Percentiles rank a stretch among this genome's conserved stretches.
Conservation (phyloP, 1,284 basidiomycete genomes). For the Ustilago sp. region DNA sequence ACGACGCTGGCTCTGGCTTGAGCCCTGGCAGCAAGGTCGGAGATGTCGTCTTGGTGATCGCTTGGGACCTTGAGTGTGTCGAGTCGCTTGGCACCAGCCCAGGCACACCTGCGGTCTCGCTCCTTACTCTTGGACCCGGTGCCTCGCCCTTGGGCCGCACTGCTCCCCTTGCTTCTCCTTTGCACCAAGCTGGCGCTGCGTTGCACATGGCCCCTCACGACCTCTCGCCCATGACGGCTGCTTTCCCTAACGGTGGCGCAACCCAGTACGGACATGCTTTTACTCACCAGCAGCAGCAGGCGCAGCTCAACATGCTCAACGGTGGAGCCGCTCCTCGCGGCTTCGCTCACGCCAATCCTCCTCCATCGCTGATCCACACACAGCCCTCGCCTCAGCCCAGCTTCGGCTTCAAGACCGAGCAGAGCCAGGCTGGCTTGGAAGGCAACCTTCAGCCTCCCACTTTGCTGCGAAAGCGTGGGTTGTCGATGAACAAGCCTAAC, state of each 20-base stretch:
- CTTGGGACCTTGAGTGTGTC: conserved; percentile 70
- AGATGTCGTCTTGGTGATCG: conserved; percentile 70
- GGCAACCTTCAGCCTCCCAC: conserved; percentile 43
- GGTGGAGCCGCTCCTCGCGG: conserved; percentile 19
- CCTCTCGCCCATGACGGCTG: conserved; percentile 41
- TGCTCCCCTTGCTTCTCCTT: conserved; percentile 42
- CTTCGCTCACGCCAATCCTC: conserved; percentile 23
- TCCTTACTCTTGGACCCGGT: conserved; percentile 44
- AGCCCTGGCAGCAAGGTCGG: conserved; percentile 68
- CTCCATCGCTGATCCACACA: conserved; percentile 55
- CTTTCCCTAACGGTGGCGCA: conserved; percentile 22
- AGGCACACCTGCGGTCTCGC: conserved; percentile 61
- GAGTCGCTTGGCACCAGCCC: conserved; percentile 60
- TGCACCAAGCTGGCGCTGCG: conserved; percentile 27
- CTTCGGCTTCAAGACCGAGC: conserved; percentile 28
- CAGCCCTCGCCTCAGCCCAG: conserved; percentile 53
- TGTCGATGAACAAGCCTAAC: conserved; percentile 61
- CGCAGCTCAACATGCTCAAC: conserved; percentile 35
- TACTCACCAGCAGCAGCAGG: conserved; percentile 31
- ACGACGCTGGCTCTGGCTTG: conserved; percentile 30
- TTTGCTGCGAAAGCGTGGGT: conserved; percentile 60
- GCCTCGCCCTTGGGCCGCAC: conserved; percentile 42
- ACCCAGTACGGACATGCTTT: conserved; percentile 15
- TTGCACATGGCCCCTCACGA: conserved; percentile 32
- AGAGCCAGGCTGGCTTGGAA: conserved; percentile 12